These are phyloP conservation scores for Leishmania martiniquensis DNA, from an alignment of 208 protist species.

Conservation along the genomic window DNA sequence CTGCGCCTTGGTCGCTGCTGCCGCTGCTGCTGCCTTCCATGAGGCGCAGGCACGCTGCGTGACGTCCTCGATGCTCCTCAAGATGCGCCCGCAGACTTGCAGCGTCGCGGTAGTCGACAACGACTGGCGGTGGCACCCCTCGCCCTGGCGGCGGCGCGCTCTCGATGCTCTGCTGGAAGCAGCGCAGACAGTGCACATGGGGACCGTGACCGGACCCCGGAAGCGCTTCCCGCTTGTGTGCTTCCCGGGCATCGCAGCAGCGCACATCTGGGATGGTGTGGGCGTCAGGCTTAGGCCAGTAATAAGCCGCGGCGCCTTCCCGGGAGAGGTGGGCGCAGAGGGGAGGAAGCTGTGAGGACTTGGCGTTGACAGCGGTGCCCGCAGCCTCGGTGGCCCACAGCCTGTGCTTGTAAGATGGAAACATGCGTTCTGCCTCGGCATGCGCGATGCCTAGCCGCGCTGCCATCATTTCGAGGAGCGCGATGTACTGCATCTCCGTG, in stretches of 20 bases:
- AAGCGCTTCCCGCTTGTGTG: constrained; percentile 16
- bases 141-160: constrained; percentile 1
- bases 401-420: constrained; percentile 8
- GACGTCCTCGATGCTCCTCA: constrained; percentile 21
- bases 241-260: constrained; percentile 29
- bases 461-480: constrained; percentile 32
- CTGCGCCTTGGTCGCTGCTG: constrained; percentile 21
- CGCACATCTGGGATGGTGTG: constrained; percentile 27
- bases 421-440: constrained; percentile 17
- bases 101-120: constrained; percentile 30
- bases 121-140: constrained; percentile 36
- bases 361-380: neutral
- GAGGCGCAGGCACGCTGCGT: constrained; percentile 27
- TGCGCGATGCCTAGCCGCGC: constrained; percentile 13
- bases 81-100: constrained; percentile 28
- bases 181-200: constrained; percentile 61
- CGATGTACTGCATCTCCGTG: constrained; percentile 27
- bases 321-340: constrained; percentile 58
- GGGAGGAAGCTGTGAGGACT: constrained; percentile 10
- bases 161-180: constrained; percentile 31
- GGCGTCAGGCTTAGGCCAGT: constrained; percentile 5
- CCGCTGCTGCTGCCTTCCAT: constrained; percentile 33
- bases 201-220: constrained; percentile 22
- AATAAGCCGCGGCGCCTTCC: constrained; percentile 36
- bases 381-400: neutral